Evolutionary conservation across 108 stramenopile species (phyloP), one percentile per base, ranked within the genome.

Genomic region (Pseudonitzschia pungens): DNA sequence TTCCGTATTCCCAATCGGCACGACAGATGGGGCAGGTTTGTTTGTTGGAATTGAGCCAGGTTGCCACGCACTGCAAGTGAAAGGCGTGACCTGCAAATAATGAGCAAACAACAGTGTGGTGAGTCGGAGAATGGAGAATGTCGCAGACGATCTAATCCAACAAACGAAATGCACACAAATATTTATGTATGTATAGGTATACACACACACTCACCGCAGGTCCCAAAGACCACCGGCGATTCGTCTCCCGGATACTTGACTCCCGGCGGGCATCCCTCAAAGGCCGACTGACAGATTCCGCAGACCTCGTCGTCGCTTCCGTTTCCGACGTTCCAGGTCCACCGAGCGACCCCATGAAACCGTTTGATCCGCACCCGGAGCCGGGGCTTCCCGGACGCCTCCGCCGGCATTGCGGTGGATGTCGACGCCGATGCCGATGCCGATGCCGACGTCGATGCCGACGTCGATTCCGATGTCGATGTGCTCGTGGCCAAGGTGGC

Each of bases 211-310:
- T 58, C 36, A 62, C 60, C 83, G 65, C 95, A 96, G 54, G 87
- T 87, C 6, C 96, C 96, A 84, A 87, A 94, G 12, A 92, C 92
- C 6, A 96, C 90, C 7, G 92, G 95, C 54, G 88, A 91, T 69
- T 96, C 95, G 65, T 96, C 95, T 32, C 95, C 95, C 0, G 95
- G 95, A 81, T 77, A 96, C 72, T 91, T 92, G 16, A 89, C 80
- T 16, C 92, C 92, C 0, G 95, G 95, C 8, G 91, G 89, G 24
- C 81, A 84, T 4, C 92, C 92, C 80, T 96, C 96, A 70, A 86
- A 96, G 28, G 96, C 87, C 0, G 87, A 82, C 81, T 96, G 96
- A 71, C 96, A 96, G 75, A 96, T 93, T 32, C 91, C 92, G 82
- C 96, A 96, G 16, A 94, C 92, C 64, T 94, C 96, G 53, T 86